Percentiles rank a stretch among this genome's conserved stretches.
Evolutionary conservation across 2,329 filamentous ascomycete genomes (phyloP).

Genomic region (Acephala macrosclerotiorum): DNA sequence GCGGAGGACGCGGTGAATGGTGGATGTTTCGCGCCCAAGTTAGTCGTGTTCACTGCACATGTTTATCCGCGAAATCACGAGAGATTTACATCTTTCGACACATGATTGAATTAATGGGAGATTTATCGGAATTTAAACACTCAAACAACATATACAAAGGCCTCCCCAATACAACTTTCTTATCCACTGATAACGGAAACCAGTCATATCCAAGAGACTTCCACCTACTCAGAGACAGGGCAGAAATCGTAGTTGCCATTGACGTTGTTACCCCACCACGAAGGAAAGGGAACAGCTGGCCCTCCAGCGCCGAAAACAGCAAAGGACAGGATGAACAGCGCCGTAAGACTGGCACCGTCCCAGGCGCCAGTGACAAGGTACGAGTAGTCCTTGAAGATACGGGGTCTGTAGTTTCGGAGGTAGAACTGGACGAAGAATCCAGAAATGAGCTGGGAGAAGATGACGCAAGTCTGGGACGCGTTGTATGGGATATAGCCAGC

Average conservation of each 20-base stretch:
- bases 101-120: too few species aligned
- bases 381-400: constrained; percentile 51
- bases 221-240: constrained; percentile 19
- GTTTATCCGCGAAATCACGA: too few species aligned
- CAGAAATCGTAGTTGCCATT: constrained; percentile 40
- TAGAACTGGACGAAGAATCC: constrained; percentile 53
- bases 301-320: constrained; percentile 53
- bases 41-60: too few species aligned
- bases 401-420: constrained; percentile 46
- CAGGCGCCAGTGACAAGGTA: constrained; percentile 51
- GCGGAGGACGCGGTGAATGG: too few species aligned
- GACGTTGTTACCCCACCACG: constrained; percentile 47
- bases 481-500: constrained; percentile 63
- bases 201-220: too few species aligned
- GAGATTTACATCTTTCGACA: too few species aligned
- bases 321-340: constrained; percentile 52
- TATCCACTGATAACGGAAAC: too few species aligned
- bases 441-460: constrained; percentile 54
- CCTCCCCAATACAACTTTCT: too few species aligned
- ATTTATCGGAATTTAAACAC: too few species aligned
- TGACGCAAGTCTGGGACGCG: constrained; percentile 60
- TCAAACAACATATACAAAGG: too few species aligned
- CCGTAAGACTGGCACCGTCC: constrained; percentile 49
- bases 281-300: constrained; percentile 45
- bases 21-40: too few species aligned